These are phyloP conservation scores for Stagonosporopsis chrysanthemi DNA, from an alignment of 2,329 filamentous ascomycete genomes.

Conservation along the genomic window DNA sequence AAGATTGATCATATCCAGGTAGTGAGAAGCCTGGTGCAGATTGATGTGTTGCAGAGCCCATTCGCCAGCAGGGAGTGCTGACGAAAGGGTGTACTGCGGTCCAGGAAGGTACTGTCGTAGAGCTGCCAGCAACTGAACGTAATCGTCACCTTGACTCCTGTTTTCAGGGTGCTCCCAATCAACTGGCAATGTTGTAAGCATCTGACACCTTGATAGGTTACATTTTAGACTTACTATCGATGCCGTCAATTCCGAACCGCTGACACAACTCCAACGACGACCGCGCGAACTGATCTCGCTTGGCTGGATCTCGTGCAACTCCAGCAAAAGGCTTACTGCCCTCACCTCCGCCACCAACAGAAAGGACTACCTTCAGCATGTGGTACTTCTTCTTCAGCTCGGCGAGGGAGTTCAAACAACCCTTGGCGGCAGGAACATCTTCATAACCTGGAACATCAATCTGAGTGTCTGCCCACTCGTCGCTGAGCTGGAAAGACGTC, in stretches of 20 bases:
- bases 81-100: conserved; percentile 73
- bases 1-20: conserved; percentile 78
- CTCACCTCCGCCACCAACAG: conserved; percentile 75
- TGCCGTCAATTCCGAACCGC: conserved; percentile 74
- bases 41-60: conserved; percentile 74
- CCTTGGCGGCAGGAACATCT: conserved; percentile 45
- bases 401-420: conserved; percentile 75
- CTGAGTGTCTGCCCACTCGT: conserved; percentile 78
- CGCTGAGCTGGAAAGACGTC: conserved; percentile 67
- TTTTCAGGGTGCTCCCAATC: conserved; percentile 81
- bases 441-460: conserved; percentile 72
- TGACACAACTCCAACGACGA: conserved; percentile 73
- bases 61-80: conserved; percentile 73
- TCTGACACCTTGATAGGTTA: neutral
- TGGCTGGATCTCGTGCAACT: conserved; percentile 67
- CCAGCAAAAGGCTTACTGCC: conserved; percentile 72
- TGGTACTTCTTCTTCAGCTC: conserved; percentile 74
- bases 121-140: conserved; percentile 71
- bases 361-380: conserved; percentile 77
- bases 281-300: conserved; percentile 73
- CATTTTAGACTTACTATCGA: conserved; percentile 69
- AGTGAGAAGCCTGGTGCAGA: conserved; percentile 66
- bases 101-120: conserved; percentile 73
- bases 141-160: conserved; percentile 71
- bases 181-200: conserved; percentile 60